Evolutionary conservation across 169 alveolate species (phyloP).

Genomic region (Eimeria mitis): DNA sequence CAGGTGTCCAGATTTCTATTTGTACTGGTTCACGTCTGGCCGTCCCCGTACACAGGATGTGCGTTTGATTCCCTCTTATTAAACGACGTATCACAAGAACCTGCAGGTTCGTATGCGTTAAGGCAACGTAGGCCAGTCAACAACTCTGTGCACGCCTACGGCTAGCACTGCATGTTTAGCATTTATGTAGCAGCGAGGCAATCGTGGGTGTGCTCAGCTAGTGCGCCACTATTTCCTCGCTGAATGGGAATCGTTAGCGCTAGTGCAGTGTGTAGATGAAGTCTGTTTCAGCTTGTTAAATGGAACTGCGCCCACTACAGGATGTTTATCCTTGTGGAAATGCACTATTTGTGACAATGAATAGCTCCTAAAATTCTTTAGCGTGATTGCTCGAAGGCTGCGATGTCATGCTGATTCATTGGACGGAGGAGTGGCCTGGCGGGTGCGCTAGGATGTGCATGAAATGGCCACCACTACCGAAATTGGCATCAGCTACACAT

Average conservation of each 20-base stretch:
- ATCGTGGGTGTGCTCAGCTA: background rate
- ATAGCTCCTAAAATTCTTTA: background rate
- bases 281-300: background rate
- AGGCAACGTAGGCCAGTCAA: background rate
- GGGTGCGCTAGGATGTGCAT: no score
- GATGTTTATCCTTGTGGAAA: background rate
- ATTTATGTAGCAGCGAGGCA: background rate
- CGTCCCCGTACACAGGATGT: background rate
- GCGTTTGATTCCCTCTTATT: background rate
- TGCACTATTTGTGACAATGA: background rate
- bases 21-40: background rate
- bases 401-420: no score
- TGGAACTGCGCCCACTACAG: no score
- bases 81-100: background rate
- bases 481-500: no score
- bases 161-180: background rate
- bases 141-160: background rate
- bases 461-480: no score
- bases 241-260: background rate
- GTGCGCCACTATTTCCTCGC: background rate
- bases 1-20: background rate
- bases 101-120: background rate
- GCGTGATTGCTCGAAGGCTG: background rate
- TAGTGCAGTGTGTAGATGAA: background rate
- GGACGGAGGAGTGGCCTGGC: no score